Percentiles rank a stretch among this genome's conserved stretches.
Evolutionary conservation across 306 rosid species (phyloP).

Genomic region (Fagus crenata): DNA sequence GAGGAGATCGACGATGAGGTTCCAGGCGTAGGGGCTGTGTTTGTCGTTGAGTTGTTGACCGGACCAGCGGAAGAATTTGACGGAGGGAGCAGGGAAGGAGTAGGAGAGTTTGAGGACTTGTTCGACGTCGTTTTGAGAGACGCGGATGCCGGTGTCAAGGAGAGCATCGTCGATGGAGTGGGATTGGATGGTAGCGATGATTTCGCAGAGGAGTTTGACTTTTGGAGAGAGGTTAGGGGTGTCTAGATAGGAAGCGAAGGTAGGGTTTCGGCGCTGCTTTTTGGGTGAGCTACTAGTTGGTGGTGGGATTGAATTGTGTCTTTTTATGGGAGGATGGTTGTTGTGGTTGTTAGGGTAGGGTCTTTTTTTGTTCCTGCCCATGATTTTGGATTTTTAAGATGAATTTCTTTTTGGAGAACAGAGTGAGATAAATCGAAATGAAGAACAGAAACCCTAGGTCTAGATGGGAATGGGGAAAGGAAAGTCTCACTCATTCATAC

Average conservation of each 20-base stretch:
- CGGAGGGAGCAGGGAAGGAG: constrained; percentile 52
- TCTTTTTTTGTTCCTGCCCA: neutral
- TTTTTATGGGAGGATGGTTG: neutral
- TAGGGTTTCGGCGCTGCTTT: constrained; percentile 1
- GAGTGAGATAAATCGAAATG: no score
- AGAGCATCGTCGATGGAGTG: constrained; percentile 40
- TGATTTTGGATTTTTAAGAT: neutral
- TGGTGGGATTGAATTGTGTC: neutral
- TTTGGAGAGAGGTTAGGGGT: constrained; percentile 33
- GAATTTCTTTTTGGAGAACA: no score
- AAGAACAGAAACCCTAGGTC: no score
- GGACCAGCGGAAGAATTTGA: constrained; percentile 73
- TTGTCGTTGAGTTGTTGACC: constrained; percentile 49
- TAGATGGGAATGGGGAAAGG: no score
- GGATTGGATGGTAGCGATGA: constrained; percentile 48
- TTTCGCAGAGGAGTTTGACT: constrained; percentile 44
- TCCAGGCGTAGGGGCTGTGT: constrained; percentile 72
- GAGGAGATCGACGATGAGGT: constrained; percentile 55
- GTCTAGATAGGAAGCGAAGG: constrained; percentile 46
- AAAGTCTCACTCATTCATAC: no score
- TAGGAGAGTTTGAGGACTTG: constrained; percentile 62
- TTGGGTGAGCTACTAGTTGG: neutral
- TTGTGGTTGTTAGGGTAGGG: neutral
- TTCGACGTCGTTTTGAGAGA: constrained; percentile 51
- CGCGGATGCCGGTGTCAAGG: constrained; percentile 29